Percentiles rank a stretch among this genome's conserved stretches.
Conservation (phyloP, 2,329 filamentous ascomycete species). For the Trichoderma sp. region DNA sequence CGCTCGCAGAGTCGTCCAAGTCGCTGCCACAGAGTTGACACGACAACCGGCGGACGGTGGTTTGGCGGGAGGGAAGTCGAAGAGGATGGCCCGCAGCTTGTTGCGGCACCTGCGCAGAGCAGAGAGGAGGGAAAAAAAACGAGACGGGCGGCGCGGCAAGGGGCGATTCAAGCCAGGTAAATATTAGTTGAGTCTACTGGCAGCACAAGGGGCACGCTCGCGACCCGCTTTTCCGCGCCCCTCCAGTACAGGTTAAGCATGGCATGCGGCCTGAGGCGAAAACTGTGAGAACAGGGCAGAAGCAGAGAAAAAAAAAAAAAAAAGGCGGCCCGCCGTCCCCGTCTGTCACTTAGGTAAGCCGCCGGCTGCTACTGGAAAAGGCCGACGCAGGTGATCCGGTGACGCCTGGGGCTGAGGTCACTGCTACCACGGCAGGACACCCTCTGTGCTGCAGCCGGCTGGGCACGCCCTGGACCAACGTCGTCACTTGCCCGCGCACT, state of each 20-base stretch:
- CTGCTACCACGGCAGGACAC: conserved; percentile 18
- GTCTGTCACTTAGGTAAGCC: conserved; percentile 16
- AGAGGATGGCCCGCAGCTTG: conserved; percentile 23
- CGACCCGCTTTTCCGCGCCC: conserved; percentile 21
- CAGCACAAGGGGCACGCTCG: neutral
- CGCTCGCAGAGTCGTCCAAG: conserved; percentile 10
- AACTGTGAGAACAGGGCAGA: neutral
- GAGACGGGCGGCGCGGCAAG: conserved; percentile 27
- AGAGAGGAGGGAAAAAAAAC: conserved; percentile 19
- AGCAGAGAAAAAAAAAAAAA: neutral
- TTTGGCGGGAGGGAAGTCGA: conserved; percentile 14
- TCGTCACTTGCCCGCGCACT: neutral
- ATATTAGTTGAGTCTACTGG: neutral
- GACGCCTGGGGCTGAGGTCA: conserved; percentile 16
- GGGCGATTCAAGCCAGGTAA: conserved; percentile 8
- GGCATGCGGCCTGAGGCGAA: conserved; percentile 22
- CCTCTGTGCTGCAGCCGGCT: neutral
- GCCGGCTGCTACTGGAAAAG: neutral
- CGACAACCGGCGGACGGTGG: conserved; percentile 27
- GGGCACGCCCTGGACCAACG: neutral
- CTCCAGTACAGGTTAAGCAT: conserved; percentile 8
- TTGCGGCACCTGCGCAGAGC: conserved; percentile 25
- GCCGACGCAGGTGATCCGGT: conserved; percentile 15
- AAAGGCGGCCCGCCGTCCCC: neutral
- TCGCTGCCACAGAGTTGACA: conserved; percentile 25